Evolutionary conservation across 345 rosid species (phyloP).

Genomic region (Eutrema heterophyllum): DNA sequence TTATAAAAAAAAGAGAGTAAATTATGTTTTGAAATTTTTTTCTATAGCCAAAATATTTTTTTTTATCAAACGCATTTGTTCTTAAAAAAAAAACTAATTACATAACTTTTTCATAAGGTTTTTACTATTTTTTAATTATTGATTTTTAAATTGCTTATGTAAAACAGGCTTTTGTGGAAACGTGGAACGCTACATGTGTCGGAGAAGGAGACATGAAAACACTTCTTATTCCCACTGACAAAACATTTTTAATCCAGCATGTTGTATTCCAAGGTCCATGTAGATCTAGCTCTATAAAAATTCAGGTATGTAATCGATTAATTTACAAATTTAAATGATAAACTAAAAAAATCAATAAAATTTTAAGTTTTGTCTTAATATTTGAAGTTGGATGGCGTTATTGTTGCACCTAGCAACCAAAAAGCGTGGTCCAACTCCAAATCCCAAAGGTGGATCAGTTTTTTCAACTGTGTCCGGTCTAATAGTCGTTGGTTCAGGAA

Average conservation of each 20-base stretch:
- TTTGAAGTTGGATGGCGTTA: constrained; percentile 20
- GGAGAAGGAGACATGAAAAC: constrained; percentile 2
- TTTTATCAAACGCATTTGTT: neutral
- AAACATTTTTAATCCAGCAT: constrained; percentile 25
- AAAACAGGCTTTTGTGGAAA: constrained; percentile 5
- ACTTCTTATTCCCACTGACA: constrained; percentile 11
- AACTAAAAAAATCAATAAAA: neutral
- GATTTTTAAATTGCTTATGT: neutral
- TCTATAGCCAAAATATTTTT: neutral
- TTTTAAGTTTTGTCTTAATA: neutral
- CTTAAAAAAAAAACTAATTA: too few relatives aligned
- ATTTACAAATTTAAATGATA: neutral
- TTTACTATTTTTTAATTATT: neutral
- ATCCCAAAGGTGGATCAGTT: neutral
- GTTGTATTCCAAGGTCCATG: constrained; percentile 20
- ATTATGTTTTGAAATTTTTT: neutral
- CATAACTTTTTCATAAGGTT: neutral
- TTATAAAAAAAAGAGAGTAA: neutral
- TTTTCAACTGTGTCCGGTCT: constrained; percentile 1
- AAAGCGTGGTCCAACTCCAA: neutral
- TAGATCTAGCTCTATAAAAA: neutral
- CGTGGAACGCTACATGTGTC: constrained; percentile 13
- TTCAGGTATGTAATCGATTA: constrained; percentile 9
- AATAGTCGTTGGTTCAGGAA: constrained; percentile 6
- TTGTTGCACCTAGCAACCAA: constrained; percentile 2